Conservation (phyloP, 768 basidiomycete species). For the Astraeus odoratus region DNA sequence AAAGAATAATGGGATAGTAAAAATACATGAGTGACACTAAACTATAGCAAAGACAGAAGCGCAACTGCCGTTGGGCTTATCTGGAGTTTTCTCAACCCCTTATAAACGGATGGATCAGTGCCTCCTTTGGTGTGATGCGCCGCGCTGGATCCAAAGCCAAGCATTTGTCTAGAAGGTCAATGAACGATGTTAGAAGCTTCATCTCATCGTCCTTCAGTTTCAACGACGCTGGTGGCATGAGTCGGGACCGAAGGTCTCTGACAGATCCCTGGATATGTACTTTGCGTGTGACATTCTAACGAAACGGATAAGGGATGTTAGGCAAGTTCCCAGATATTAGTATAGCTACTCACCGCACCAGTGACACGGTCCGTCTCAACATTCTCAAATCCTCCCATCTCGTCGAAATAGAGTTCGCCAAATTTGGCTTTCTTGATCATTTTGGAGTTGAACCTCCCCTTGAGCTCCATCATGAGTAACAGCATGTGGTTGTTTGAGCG, state of each 20-base stretch:
- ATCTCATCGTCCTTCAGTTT: constrained; percentile 87
- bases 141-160: constrained; percentile 79
- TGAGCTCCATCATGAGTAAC: constrained; percentile 95
- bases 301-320: constrained; percentile 2
- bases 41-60: constrained; percentile 9
- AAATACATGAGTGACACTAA: constrained; percentile 16
- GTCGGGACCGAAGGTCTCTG: constrained; percentile 71
- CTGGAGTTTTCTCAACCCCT: constrained; percentile 35
- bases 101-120: constrained; percentile 82
- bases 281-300: constrained; percentile 75
- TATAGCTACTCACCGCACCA: constrained; percentile 56
- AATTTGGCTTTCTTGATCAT: constrained; percentile 95
- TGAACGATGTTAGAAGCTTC: constrained; percentile 69
- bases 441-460: constrained; percentile 87
- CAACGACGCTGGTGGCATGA: constrained; percentile 72
- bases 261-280: constrained; percentile 79
- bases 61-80: neutral
- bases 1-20: constrained; percentile 11
- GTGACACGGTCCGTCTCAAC: constrained; percentile 82
- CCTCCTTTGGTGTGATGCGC: constrained; percentile 86
- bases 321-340: constrained; percentile 1
- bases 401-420: constrained; percentile 89
- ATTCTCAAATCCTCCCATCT: constrained; percentile 79
- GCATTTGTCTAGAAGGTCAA: constrained; percentile 90
- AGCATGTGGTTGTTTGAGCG: constrained; percentile 98